Evolutionary conservation across 2,329 filamentous ascomycete species (phyloP).

Genomic region (Westerdykella sp.): DNA sequence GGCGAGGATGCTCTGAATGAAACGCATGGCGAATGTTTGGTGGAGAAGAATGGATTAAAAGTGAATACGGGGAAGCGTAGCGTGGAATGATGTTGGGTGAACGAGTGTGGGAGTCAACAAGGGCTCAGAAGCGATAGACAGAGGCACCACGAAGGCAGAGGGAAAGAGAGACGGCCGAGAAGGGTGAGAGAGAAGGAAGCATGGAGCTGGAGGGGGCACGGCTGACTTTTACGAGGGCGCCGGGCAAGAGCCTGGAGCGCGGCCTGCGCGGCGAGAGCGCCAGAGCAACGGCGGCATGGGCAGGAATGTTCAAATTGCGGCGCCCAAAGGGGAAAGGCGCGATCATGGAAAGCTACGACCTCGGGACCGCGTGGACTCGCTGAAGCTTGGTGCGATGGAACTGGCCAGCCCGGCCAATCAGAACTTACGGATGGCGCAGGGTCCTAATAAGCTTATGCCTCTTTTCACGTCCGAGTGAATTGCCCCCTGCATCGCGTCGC

Average conservation of each 20-base stretch:
- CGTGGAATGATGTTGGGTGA: slow-evolving; percentile 10
- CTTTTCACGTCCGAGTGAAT: too few relatives aligned
- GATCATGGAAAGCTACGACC: slow-evolving; percentile 5
- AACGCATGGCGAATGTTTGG: slow-evolving; percentile 42
- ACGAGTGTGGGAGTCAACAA: slow-evolving; percentile 22
- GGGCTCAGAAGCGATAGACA: slow-evolving; percentile 8
- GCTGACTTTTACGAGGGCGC: slow-evolving; percentile 18
- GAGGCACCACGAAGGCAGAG: slow-evolving; percentile 11
- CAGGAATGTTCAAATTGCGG: slow-evolving; percentile 21
- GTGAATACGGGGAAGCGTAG: slow-evolving; percentile 12
- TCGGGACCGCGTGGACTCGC: not conserved
- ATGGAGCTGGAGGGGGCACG: slow-evolving; percentile 12
- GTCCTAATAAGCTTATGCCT: too few relatives aligned
- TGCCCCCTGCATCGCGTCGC: too few relatives aligned
- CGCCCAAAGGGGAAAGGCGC: slow-evolving; percentile 5
- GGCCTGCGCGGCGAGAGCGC: too few relatives aligned
- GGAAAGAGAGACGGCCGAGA: slow-evolving; percentile 11
- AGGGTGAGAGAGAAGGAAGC: slow-evolving; percentile 12
- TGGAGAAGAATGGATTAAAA: slow-evolving; percentile 11
- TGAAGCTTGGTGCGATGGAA: not conserved
- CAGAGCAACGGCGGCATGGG: slow-evolving; percentile 19
- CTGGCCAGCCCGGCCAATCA: too few relatives aligned
- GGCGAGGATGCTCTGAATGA: slow-evolving; percentile 45
- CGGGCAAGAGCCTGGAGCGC: slow-evolving; percentile 2
- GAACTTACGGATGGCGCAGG: too few relatives aligned